Evolutionary conservation across 805 yeast genomes (phyloP), one percentile per base, ranked within the genome.

Genomic region (Blastobotrys terrestris): DNA sequence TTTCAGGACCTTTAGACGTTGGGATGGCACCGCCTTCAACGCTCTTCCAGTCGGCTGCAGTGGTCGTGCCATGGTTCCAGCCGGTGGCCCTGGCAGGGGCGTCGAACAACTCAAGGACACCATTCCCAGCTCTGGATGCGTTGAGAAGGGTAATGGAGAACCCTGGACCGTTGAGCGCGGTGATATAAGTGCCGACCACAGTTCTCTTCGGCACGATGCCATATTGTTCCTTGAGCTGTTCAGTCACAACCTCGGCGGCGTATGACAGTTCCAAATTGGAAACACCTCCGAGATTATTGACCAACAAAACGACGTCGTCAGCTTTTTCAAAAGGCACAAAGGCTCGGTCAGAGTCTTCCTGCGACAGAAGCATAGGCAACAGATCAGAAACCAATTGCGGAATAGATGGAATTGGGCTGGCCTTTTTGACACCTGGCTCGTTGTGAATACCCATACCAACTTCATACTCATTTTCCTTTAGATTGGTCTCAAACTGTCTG

Each of bases 401-500:
- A 49, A 88, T 79, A 0, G 79, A 66, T 21, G 97, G 97, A 60
- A 91, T 80, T 15, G 86, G 85, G 26, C 74, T 70, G 39, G 79
- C 64, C 56, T 80, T 78, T 62, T 77, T 74, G 53, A 83, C 83
- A 56, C 97, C 97, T 0, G 96, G 94, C 67, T 91, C 98, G 63
- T 91, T 91, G 69, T 91, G 98, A 55, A 91, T 91, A 45, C 98
- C 98, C 83, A 91, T 84, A 22, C 98, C 98, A 54, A 91, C 76
- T 67, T 91, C 98, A 65, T 86, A 84, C 67, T 87, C 88, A 53
- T 81, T 73, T 2, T 68, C 76, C 22, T 70, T 76, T 56, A 88
- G 76, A 52, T 70, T 66, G 31, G 75, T 72, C 62, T 78, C 84
- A 51, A 75, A 76, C 52, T 76, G 78, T 61, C 87, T 79, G 3